These are phyloP conservation scores for Ceratocystiopsis minuta DNA, from an alignment of 2,329 filamentous ascomycete genomes.

Conservation along the genomic window DNA sequence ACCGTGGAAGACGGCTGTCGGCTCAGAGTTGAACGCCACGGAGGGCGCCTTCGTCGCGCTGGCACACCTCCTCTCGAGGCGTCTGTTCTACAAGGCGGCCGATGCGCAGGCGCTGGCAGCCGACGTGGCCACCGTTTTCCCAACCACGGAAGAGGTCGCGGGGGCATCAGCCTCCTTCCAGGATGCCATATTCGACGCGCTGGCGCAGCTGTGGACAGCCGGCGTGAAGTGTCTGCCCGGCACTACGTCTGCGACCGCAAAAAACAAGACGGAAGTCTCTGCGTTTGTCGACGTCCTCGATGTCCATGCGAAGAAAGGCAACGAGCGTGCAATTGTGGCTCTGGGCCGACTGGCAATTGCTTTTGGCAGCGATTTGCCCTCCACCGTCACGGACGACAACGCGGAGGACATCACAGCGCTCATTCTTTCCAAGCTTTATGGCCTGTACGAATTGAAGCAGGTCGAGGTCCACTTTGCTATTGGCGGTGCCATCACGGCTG, in stretches of 20 bases:
- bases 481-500: constrained; percentile 70
- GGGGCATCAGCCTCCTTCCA: constrained; percentile 17
- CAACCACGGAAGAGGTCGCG: constrained; percentile 7
- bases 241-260: constrained; percentile 6
- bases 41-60: constrained; percentile 30
- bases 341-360: constrained; percentile 56
- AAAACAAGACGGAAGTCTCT: constrained; percentile 12
- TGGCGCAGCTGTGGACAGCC: constrained; percentile 26
- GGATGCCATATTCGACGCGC: constrained; percentile 26
- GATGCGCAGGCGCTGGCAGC: background rate
- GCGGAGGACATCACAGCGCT: constrained; percentile 22
- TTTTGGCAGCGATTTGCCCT: constrained; percentile 4
- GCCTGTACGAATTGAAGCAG: constrained; percentile 67
- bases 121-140: constrained; percentile 3
- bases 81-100: constrained; percentile 21
- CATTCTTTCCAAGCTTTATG: constrained; percentile 52
- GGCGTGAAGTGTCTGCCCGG: constrained; percentile 18
- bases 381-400: background rate
- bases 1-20: constrained; percentile 31
- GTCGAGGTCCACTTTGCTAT: constrained; percentile 80
- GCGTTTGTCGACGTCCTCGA: constrained; percentile 44
- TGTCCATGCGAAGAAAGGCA: constrained; percentile 56
- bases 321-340: constrained; percentile 64
- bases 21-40: constrained; percentile 24
- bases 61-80: constrained; percentile 25